Evolutionary conservation across 164 flowering plant genomes (phyloP).

Genomic region (Nymphaea colorata): DNA sequence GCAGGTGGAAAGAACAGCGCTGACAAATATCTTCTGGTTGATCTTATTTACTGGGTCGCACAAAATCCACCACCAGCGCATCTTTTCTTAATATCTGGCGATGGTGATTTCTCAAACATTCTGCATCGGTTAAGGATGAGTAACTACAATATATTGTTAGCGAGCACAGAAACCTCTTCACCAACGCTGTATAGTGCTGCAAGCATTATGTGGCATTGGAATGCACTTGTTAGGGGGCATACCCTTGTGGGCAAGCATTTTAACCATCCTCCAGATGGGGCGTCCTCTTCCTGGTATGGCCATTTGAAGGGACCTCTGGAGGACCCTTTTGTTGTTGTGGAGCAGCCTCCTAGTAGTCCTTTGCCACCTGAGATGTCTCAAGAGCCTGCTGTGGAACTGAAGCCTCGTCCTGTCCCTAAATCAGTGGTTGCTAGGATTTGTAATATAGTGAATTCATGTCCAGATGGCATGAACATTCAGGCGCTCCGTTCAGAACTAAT

Average conservation of each 20-base stretch:
- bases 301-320: slow-evolving; percentile 41
- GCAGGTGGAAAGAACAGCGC: slow-evolving; percentile 90
- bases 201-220: slow-evolving; percentile 90
- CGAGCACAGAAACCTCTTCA: slow-evolving; percentile 41
- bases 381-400: slow-evolving; percentile 21
- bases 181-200: slow-evolving; percentile 75
- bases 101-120: slow-evolving; percentile 54
- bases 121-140: slow-evolving; percentile 73
- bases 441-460: slow-evolving; percentile 32
- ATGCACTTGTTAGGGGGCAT: slow-evolving; percentile 51
- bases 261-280: slow-evolving; percentile 88
- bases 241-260: slow-evolving; percentile 54
- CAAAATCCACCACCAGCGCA: slow-evolving; percentile 97
- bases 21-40: slow-evolving; percentile 62
- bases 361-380: slow-evolving; percentile 14
- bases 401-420: slow-evolving; percentile 41
- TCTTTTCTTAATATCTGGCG: slow-evolving; percentile 81
- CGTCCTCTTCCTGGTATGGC: slow-evolving; percentile 83
- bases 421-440: slow-evolving; percentile 31
- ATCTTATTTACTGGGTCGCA: slow-evolving; percentile 74
- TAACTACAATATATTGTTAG: slow-evolving; percentile 81
- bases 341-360: slow-evolving; percentile 13
- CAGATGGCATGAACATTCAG: slow-evolving; percentile 43
- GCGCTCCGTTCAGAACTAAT: slow-evolving; percentile 41
- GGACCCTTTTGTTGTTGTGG: slow-evolving; percentile 33